A percentile compares a stretch with the other conserved stretches of the same genome.
These are phyloP conservation scores for Pyracantha coccinea DNA, from an alignment of 331 rosid genomes.

Conservation along the genomic window DNA sequence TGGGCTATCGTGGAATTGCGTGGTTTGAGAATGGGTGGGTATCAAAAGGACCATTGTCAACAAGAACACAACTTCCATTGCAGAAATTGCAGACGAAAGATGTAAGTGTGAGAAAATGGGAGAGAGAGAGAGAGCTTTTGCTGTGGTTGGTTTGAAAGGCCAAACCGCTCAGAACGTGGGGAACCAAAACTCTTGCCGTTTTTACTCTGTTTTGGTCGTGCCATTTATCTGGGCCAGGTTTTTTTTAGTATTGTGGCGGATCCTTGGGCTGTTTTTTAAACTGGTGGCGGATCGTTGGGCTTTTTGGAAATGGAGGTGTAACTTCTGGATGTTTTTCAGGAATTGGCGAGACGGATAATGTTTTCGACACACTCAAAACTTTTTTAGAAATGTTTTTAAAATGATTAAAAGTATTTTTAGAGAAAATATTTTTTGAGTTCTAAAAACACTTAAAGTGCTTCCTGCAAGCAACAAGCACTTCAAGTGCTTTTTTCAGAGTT, in stretches of 20 bases:
- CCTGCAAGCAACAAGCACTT: fast-evolving
- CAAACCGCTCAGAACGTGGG: slow-evolving; percentile 1
- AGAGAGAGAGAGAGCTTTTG: neutral
- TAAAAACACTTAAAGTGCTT: too few species aligned
- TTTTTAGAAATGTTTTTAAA: fast-evolving
- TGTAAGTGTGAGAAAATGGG: neutral
- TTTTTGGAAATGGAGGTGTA: too few species aligned
- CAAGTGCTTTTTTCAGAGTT: fast-evolving
- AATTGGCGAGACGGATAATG: fast-evolving
- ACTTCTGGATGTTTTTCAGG: too few species aligned
- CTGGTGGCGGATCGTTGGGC: too few species aligned
- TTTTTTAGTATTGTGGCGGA: too few species aligned
- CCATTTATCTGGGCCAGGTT: neutral
- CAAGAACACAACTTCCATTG: slow-evolving; percentile 11
- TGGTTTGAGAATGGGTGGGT: neutral
- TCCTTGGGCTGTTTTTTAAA: too few species aligned
- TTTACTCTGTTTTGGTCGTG: too few species aligned
- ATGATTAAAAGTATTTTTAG: fast-evolving
- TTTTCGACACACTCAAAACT: fast-evolving
- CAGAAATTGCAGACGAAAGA: neutral
- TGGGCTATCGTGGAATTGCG: neutral
- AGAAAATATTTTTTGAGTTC: too few species aligned
- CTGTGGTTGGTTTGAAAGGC: neutral
- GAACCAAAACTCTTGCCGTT: neutral
- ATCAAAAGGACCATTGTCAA: neutral